phyloP scores from a whole-genome alignment of 148 eudicot species.

The Heliosperma pusillum region DNA sequence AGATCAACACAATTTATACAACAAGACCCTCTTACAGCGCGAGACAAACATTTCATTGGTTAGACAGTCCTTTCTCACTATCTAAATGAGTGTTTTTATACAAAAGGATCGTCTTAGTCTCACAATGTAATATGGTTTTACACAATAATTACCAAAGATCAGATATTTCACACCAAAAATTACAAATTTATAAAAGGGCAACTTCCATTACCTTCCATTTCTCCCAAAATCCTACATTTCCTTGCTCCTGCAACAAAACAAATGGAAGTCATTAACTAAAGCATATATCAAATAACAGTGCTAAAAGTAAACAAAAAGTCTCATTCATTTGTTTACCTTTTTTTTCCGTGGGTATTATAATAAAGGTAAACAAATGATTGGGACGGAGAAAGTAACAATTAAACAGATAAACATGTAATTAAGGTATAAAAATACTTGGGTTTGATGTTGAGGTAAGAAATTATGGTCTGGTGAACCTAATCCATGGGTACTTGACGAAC shows the following conservation, averaged over 20 bases:
- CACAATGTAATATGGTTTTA: no score
- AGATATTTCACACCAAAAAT: conserved; percentile 15
- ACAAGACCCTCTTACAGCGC: no score
- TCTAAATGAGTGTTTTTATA: no score
- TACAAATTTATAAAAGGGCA: neutral
- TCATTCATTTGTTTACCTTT: neutral
- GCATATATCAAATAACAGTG: neutral
- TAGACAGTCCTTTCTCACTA: no score
- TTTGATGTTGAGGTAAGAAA: conserved; percentile 15
- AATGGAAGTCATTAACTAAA: neutral
- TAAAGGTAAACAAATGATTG: no score
- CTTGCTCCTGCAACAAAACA: conserved; percentile 19
- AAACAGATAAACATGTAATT: no score
- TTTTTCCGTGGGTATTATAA: no score
- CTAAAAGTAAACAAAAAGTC: neutral
- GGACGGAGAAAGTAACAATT: no score
- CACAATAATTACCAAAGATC: neutral
- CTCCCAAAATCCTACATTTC: conserved; percentile 34
- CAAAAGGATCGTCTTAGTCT: no score
- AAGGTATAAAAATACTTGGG: conserved; percentile 14
- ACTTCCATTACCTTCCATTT: conserved; percentile 43
- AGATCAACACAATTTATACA: no score
- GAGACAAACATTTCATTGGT: no score
- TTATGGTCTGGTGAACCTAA: conserved; percentile 21
- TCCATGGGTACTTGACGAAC: conserved; percentile 21